Evolutionary conservation across 768 basidiomycete species (phyloP).

Genomic region (Phanerodontia chrysosporium): DNA sequence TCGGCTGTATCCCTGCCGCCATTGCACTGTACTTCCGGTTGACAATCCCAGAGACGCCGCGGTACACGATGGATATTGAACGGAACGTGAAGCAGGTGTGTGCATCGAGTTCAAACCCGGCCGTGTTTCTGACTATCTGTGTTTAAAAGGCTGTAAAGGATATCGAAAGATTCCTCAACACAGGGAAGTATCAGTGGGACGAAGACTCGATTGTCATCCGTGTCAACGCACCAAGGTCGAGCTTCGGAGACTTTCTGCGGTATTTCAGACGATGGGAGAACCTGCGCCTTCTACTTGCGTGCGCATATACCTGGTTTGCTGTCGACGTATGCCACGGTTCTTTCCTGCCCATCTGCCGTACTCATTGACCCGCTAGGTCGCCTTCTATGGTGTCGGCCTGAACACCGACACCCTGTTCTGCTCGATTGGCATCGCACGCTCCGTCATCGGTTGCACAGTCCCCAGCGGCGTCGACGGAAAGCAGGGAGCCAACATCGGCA

Average conservation of each 20-base stretch:
- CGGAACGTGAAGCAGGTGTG: conserved; percentile 60
- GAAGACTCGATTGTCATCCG: conserved; percentile 56
- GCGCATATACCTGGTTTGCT: conserved; percentile 85
- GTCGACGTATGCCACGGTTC: conserved; percentile 52
- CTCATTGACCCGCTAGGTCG: conserved; percentile 48
- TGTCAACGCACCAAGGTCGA: conserved; percentile 40
- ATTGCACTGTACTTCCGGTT: conserved; percentile 89
- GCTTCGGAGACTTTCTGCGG: conserved; percentile 67
- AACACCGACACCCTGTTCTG: conserved; percentile 75
- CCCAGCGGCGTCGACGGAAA: neutral
- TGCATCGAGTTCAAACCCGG: neutral
- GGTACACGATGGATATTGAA: conserved; percentile 90
- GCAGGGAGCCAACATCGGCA: neutral
- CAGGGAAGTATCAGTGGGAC: conserved; percentile 43
- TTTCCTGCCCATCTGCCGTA: neutral
- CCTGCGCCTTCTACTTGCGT: conserved; percentile 70
- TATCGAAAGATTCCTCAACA: conserved; percentile 62
- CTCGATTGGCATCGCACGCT: conserved; percentile 67
- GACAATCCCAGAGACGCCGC: conserved; percentile 89
- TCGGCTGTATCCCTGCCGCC: conserved; percentile 78
- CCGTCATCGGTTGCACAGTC: neutral
- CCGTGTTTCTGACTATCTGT: neutral
- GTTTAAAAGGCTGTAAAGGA: conserved; percentile 66
- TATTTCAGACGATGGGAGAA: conserved; percentile 70
- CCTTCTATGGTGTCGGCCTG: conserved; percentile 85